phyloP scores from a whole-genome alignment of 495 filamentous ascomycete genomes.

The Penicillium flavigenum region DNA sequence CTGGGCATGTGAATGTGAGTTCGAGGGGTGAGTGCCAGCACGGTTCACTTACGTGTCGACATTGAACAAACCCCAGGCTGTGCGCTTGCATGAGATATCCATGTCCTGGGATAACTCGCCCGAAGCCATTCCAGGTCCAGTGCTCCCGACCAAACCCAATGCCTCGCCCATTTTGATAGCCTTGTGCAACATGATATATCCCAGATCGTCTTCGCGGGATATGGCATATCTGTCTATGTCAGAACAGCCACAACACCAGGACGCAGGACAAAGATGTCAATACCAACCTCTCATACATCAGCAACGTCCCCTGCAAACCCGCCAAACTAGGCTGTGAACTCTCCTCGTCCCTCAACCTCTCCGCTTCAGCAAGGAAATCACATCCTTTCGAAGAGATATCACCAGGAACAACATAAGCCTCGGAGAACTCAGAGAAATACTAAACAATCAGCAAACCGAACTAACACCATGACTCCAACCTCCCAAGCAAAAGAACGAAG shows the following conservation, averaged over 20 bases:
- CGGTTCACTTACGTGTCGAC: slow-evolving; percentile 42
- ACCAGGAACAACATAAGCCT: slow-evolving; percentile 42
- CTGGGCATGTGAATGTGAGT: slow-evolving; percentile 18
- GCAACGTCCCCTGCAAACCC: slow-evolving; percentile 41
- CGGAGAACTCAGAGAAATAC: slow-evolving; percentile 49
- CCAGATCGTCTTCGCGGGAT: slow-evolving; percentile 42
- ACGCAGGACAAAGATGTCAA: not conserved
- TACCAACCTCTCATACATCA: slow-evolving; percentile 43
- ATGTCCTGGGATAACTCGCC: slow-evolving; percentile 35
- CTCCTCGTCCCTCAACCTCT: slow-evolving; percentile 32
- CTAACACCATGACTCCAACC: too few species aligned
- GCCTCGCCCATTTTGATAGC: slow-evolving; percentile 41
- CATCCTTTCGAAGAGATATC: slow-evolving; percentile 46
- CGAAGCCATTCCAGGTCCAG: slow-evolving; percentile 20
- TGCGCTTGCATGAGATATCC: slow-evolving; percentile 36
- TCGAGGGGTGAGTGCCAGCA: not conserved
- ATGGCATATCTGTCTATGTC: slow-evolving; percentile 37
- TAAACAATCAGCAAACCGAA: slow-evolving; percentile 17
- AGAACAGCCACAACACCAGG: not conserved
- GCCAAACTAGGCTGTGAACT: slow-evolving; percentile 32
- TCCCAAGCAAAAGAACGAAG: not conserved
- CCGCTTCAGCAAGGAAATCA: slow-evolving; percentile 46
- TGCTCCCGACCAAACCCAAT: slow-evolving; percentile 37
- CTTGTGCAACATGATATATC: slow-evolving; percentile 45
- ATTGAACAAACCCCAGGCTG: slow-evolving; percentile 47